Percentiles rank a stretch among this genome's conserved stretches.
Conservation (phyloP, 345 rosid species). For the Draba incana region DNA sequence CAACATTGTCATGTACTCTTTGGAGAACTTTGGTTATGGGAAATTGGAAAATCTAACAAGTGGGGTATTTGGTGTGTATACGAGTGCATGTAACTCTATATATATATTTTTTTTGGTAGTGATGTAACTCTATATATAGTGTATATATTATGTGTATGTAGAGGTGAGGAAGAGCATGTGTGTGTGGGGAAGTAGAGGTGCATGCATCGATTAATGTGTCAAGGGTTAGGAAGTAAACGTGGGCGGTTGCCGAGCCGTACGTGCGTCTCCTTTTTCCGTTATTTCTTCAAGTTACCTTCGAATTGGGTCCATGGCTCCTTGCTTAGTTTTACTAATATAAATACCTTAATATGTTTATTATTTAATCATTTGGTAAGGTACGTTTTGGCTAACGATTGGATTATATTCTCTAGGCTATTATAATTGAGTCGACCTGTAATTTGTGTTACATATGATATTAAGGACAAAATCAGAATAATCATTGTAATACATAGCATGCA, state of each 20-base stretch:
- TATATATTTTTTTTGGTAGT: no score
- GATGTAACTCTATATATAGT: slow-evolving; percentile 25
- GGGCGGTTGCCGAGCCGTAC: slow-evolving; percentile 70
- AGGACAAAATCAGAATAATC: background rate
- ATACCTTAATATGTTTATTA: background rate
- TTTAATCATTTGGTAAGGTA: background rate
- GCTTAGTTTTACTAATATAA: background rate
- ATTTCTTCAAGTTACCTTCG: slow-evolving; percentile 41
- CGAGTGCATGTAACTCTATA: slow-evolving; percentile 27
- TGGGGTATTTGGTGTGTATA: slow-evolving; percentile 25
- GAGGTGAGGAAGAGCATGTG: slow-evolving; percentile 46
- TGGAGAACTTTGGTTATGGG: background rate
- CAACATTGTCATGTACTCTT: slow-evolving; percentile 28
- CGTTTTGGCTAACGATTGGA: background rate
- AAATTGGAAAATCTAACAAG: slow-evolving; percentile 23
- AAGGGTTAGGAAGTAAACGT: slow-evolving; percentile 49
- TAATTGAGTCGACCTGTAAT: background rate
- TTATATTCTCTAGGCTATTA: background rate
- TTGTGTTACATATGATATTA: background rate
- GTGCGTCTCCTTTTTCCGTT: slow-evolving; percentile 40
- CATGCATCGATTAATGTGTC: slow-evolving; percentile 35
- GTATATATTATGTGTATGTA: slow-evolving; percentile 12
- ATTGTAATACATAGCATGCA: background rate
- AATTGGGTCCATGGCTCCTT: background rate
- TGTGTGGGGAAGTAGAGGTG: slow-evolving; percentile 43